phyloP scores from a whole-genome alignment of 768 basidiomycete species.

The Xerocomellus amylosporus region DNA sequence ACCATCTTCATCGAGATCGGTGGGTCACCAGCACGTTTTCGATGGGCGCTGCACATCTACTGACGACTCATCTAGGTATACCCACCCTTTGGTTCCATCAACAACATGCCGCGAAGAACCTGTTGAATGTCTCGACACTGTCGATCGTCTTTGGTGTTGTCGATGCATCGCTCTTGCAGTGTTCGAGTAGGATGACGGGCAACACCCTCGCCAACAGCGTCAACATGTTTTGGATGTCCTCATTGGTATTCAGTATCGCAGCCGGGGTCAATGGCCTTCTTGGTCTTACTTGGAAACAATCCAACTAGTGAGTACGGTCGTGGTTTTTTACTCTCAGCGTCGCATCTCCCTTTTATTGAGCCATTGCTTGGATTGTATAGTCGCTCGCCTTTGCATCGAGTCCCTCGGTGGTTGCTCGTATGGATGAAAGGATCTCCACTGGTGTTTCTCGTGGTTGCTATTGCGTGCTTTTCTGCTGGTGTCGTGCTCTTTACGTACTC shows the following conservation, averaged over 20 bases:
- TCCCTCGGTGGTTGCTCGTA: constrained; percentile 58
- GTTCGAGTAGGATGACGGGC: constrained; percentile 35
- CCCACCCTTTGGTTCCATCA: constrained; percentile 53
- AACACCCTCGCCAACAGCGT: constrained; percentile 37
- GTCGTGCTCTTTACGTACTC: constrained; percentile 75
- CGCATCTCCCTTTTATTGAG: neutral
- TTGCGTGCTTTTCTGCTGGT: constrained; percentile 77
- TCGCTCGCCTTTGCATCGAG: constrained; percentile 50
- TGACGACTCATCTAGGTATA: constrained; percentile 35
- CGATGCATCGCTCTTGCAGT: constrained; percentile 47
- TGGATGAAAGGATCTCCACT: constrained; percentile 85
- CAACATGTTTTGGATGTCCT: constrained; percentile 54
- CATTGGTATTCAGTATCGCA: constrained; percentile 50
- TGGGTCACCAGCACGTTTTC: constrained; percentile 18
- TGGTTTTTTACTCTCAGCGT: neutral
- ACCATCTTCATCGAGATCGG: constrained; percentile 52
- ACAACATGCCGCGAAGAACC: constrained; percentile 45
- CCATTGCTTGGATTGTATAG: constrained; percentile 9
- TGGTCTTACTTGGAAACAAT: constrained; percentile 54
- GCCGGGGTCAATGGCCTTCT: constrained; percentile 51
- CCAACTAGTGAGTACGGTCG: constrained; percentile 43
- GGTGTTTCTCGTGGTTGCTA: constrained; percentile 78
- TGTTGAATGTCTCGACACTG: constrained; percentile 51
- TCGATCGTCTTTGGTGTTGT: constrained; percentile 55
- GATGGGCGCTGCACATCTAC: neutral